Evolutionary conservation across 1,139 yeast species (phyloP), one percentile per base, ranked within the genome.

Genomic region (Hyphopichia khmerensis): DNA sequence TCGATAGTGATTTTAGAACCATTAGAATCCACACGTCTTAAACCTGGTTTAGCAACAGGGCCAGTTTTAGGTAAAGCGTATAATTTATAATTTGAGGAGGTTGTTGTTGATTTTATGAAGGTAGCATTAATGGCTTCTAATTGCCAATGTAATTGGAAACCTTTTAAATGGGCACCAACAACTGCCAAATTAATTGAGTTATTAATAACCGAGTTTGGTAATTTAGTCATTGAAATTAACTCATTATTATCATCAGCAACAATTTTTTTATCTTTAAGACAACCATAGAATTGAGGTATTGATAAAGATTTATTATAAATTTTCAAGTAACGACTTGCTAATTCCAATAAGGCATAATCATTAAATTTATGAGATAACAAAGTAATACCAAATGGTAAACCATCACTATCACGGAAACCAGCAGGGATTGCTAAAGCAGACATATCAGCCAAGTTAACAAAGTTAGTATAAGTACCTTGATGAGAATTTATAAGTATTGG

Each of bases 401-500:
- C 96, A 60, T 91, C 97, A 2, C 72, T 54, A 47, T 86, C 69
- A 53, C 84, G 70, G 76, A 88, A 90, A 0, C 96, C 96, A 24
- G 84, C 87, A 19, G 99, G 98, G 41, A 93, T 76, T 0, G 98
- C 89, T 55, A 93, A 73, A 1, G 96, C 98, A 30, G 95, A 84
- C 72, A 91, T 69, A 59, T 93, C 98, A 9, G 96, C 96, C 62
- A 93, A 77, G 62, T 93, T 93, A 54, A 88, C 96, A 64, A 93
- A 93, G 67, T 93, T 93, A 31, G 98, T 93, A 81, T 95, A 93
- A 18, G 96, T 89, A 30, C 99, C 99, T 67, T 93, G 99, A 53
- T 73, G 74, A 8, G 97, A 87, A 69, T 93, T 93, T 55, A 87
- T 78, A 41, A 72, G 64, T 32, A 93, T 70, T n/a, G 98, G 98